Percentiles rank a stretch among this genome's conserved stretches.
phyloP scores from a whole-genome alignment of 2,329 filamentous ascomycete genomes.

The Nigrospora sphaerica region DNA sequence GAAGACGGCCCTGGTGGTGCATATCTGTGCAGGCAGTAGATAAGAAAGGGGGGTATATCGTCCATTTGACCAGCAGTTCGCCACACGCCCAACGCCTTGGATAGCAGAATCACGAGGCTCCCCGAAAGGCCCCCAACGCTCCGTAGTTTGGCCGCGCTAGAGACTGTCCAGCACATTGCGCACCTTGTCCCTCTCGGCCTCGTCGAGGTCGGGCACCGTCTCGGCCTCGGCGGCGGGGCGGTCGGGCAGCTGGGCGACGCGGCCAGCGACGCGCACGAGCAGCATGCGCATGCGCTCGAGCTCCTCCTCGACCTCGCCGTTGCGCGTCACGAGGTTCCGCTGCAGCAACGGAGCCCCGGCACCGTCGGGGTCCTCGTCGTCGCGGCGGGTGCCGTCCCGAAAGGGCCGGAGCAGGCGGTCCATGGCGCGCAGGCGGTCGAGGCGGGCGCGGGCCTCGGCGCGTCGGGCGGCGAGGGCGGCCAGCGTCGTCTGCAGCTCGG shows the following conservation, averaged over 20 bases:
- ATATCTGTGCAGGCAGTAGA: too few relatives aligned
- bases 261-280: conserved; percentile 50
- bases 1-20: too few relatives aligned
- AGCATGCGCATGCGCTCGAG: conserved; percentile 60
- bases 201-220: conserved; percentile 26
- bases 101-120: neutral
- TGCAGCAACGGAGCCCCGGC: conserved; percentile 39
- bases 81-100: too few relatives aligned
- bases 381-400: neutral
- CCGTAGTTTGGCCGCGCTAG: conserved; percentile 4
- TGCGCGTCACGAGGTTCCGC: conserved; percentile 58
- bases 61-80: too few relatives aligned
- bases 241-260: conserved; percentile 33
- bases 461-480: conserved; percentile 40
- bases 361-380: conserved; percentile 9
- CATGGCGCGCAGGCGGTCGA: conserved; percentile 42
- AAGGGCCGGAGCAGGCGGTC: conserved; percentile 45
- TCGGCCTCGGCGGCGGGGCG: conserved; percentile 12
- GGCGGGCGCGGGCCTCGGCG: conserved; percentile 27
- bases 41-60: too few relatives aligned
- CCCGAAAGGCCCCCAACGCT: too few relatives aligned
- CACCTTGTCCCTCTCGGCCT: conserved; percentile 33
- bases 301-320: conserved; percentile 59
- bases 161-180: conserved; percentile 30
- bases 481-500: conserved; percentile 40